These are phyloP conservation scores for Epichloe typhina DNA, from an alignment of 2,329 filamentous ascomycete species.

Conservation along the genomic window DNA sequence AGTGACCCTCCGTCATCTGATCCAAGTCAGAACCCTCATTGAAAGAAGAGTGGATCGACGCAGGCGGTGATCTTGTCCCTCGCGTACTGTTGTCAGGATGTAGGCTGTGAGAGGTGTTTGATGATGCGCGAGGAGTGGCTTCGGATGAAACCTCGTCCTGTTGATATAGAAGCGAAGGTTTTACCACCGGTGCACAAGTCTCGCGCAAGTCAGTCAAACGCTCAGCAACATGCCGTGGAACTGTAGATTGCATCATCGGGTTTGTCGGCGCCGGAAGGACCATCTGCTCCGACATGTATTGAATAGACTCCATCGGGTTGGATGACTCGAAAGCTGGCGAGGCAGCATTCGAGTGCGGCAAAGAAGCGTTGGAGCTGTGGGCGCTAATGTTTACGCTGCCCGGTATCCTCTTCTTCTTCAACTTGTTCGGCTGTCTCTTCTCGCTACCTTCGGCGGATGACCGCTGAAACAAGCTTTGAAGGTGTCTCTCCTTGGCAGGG, in stretches of 20 bases:
- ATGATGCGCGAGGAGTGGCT: slow-evolving; percentile 32
- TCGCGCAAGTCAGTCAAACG: not conserved
- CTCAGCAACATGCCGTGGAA: not conserved
- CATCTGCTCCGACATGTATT: slow-evolving; percentile 4
- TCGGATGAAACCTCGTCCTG: slow-evolving; percentile 27
- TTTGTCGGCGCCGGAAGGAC: not conserved
- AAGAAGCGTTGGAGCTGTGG: slow-evolving; percentile 75
- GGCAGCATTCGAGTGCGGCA: slow-evolving; percentile 33
- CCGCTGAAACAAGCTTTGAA: slow-evolving; percentile 59
- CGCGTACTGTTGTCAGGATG: slow-evolving; percentile 40
- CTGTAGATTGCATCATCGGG: not conserved
- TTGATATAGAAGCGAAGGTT: slow-evolving; percentile 10
- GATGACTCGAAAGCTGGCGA: slow-evolving; percentile 33
- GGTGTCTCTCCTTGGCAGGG: slow-evolving; percentile 50
- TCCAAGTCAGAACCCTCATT: slow-evolving; percentile 78
- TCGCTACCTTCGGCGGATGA: slow-evolving; percentile 48
- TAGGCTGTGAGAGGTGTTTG: slow-evolving; percentile 28
- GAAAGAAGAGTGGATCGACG: slow-evolving; percentile 62
- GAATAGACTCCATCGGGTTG: slow-evolving; percentile 31
- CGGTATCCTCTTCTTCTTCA: slow-evolving; percentile 74
- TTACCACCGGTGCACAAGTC: slow-evolving; percentile 2
- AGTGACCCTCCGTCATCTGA: slow-evolving; percentile 46
- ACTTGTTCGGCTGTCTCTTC: slow-evolving; percentile 71
- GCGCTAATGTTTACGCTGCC: slow-evolving; percentile 73
- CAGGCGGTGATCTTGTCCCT: slow-evolving; percentile 58